Percentiles rank a stretch among this genome's conserved stretches.
Conservation (phyloP, 306 rosid genomes). For the Castanospermum australe region DNA sequence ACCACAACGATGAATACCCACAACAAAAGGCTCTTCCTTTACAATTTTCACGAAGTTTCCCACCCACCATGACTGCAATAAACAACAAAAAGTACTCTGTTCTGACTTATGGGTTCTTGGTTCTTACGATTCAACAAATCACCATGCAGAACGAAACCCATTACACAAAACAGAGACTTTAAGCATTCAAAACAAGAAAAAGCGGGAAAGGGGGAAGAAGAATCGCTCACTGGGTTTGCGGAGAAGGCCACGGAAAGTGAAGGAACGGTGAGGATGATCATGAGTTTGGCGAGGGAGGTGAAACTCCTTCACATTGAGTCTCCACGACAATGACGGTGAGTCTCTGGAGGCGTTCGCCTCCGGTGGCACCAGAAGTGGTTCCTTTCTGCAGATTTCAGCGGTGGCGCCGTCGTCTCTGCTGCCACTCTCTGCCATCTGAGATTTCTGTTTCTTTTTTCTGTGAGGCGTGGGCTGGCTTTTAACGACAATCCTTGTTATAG, state of each 20-base stretch:
- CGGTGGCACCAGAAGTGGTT: not conserved
- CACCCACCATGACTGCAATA: not conserved
- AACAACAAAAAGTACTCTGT: too few relatives aligned
- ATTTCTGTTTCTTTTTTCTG: not conserved
- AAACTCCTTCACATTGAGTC: conserved; percentile 28
- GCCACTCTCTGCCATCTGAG: conserved; percentile 9
- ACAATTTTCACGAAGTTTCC: not conserved
- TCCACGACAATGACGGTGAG: not conserved
- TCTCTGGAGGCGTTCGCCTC: not conserved
- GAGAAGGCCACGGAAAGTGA: not conserved
- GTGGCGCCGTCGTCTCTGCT: not conserved
- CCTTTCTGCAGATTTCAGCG: not conserved
- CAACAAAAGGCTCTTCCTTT: not conserved
- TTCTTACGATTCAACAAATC: not conserved
- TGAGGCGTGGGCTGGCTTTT: too few relatives aligned
- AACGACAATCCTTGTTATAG: not conserved
- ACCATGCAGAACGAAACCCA: not conserved
- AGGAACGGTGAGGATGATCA: not conserved
- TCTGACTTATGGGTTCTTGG: too few relatives aligned
- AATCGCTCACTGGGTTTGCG: conserved; percentile 1
- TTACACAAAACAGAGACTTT: not conserved
- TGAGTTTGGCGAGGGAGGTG: not conserved
- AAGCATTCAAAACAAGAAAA: not conserved
- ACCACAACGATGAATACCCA: not conserved
- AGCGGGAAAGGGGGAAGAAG: not conserved